Conservation (phyloP, 345 rosid species). For the Ceriops tagal region DNA sequence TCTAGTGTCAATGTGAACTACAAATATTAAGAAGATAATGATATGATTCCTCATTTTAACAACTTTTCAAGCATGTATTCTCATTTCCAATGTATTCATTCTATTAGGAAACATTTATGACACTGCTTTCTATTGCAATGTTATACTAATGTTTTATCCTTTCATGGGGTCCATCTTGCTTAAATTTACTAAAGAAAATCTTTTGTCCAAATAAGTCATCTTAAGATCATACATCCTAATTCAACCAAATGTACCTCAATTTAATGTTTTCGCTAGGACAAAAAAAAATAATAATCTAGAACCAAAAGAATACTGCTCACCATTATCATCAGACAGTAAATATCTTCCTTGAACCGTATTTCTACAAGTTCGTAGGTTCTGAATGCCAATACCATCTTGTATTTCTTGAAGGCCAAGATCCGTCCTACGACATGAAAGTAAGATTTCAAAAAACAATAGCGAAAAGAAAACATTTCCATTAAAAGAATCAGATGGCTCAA, state of each 20-base stretch:
- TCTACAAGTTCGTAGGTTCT: conserved; percentile 39
- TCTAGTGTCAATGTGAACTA: too few species aligned
- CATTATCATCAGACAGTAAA: conserved; percentile 74
- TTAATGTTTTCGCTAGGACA: too few species aligned
- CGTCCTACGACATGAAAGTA: conserved; percentile 34
- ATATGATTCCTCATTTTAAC: too few species aligned
- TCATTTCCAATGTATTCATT: too few species aligned
- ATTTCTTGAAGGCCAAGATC: conserved; percentile 53
- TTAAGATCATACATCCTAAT: not conserved
- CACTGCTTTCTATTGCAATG: too few species aligned
- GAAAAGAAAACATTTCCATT: not conserved
- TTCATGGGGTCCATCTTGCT: not conserved
- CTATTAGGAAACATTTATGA: too few species aligned
- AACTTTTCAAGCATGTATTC: too few species aligned
- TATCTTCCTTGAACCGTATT: conserved; percentile 86
- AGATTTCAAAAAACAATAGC: not conserved
- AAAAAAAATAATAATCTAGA: not conserved
- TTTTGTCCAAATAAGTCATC: not conserved
- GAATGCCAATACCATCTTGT: not conserved
- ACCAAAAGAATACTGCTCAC: conserved; percentile 26
- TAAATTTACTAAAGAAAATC: not conserved
- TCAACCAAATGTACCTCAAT: not conserved
- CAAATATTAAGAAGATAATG: too few species aligned
- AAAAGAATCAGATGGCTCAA: not conserved
- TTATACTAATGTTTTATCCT: not conserved